phyloP scores from a whole-genome alignment of 2,329 filamentous ascomycete genomes.

The Paraphaeosphaeria minitans region DNA sequence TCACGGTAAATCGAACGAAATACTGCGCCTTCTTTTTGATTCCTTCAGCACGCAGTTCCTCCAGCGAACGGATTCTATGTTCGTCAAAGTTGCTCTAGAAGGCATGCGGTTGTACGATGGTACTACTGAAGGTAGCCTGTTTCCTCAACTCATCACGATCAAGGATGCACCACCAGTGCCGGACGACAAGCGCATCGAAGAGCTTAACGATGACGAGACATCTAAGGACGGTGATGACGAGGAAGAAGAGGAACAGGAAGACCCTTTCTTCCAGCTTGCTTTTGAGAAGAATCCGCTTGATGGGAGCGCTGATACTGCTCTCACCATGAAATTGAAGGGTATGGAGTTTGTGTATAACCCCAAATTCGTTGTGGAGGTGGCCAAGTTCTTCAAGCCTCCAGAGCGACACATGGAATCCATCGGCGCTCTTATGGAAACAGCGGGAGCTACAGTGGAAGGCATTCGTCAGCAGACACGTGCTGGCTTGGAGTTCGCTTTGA shows the following conservation, averaged over 20 bases:
- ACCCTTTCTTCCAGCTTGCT: constrained; percentile 89
- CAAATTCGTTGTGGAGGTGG: constrained; percentile 85
- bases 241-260: constrained; percentile 57
- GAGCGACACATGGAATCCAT: constrained; percentile 99
- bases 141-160: constrained; percentile 92
- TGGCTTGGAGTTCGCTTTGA: constrained; percentile 91
- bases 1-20: constrained; percentile 76
- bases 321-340: constrained; percentile 90
- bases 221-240: constrained; percentile 55
- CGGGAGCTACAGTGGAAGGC: constrained; percentile 93
- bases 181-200: constrained; percentile 55
- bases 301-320: constrained; percentile 84
- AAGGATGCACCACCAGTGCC: constrained; percentile 76
- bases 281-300: constrained; percentile 96
- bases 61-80: constrained; percentile 86
- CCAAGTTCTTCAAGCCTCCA: constrained; percentile 94
- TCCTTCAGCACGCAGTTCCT: constrained; percentile 89
- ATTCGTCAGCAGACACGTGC: constrained; percentile 94
- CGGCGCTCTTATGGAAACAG: constrained; percentile 90
- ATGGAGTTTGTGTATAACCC: constrained; percentile 99
- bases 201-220: constrained; percentile 55
- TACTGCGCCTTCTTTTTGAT: constrained; percentile 92
- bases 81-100: constrained; percentile 87
- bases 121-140: constrained; percentile 87
- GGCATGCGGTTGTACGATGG: constrained; percentile 95